These are phyloP conservation scores for Hymenoscyphus fructigenus DNA, from an alignment of 2,329 filamentous ascomycete species.

Conservation along the genomic window DNA sequence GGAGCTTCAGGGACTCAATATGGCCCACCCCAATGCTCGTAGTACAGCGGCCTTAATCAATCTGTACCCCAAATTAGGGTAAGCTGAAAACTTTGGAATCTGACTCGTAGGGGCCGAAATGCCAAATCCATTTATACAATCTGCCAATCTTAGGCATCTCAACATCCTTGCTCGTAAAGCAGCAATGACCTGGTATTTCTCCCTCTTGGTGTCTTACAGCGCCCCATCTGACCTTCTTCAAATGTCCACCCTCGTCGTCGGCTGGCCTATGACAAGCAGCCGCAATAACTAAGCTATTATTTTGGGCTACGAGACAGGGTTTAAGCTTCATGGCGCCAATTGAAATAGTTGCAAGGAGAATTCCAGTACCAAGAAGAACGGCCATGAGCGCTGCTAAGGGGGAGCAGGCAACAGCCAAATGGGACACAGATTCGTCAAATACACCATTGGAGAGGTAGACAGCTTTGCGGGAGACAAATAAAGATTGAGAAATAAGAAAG, in stretches of 20 bases:
- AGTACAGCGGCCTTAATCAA: too few relatives aligned
- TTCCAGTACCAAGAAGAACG: constrained; percentile 14
- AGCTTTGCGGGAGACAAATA: constrained; percentile 38
- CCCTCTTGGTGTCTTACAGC: constrained; percentile 15
- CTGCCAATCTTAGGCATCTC: constrained; percentile 15
- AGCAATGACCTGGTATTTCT: constrained; percentile 19
- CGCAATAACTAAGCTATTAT: constrained; percentile 26
- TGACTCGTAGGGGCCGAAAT: too few relatives aligned
- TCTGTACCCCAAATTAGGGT: too few relatives aligned
- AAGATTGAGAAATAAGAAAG: constrained; percentile 41
- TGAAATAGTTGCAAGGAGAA: constrained; percentile 20
- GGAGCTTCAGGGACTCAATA: too few relatives aligned
- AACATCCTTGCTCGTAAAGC: constrained; percentile 20
- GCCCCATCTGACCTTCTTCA: constrained; percentile 20
- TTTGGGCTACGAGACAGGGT: constrained; percentile 22
- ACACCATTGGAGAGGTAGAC: constrained; percentile 11
- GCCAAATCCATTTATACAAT: constrained; percentile 19
- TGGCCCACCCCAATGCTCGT: too few relatives aligned
- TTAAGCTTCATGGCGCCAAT: constrained; percentile 19
- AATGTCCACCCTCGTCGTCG: constrained; percentile 14
- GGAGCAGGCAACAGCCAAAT: constrained; percentile 26
- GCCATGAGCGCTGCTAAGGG: constrained; percentile 24
- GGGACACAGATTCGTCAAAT: background rate
- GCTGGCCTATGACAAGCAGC: constrained; percentile 22
- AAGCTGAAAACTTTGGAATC: too few relatives aligned